These are phyloP conservation scores for Ulvella scutata DNA, from an alignment of 139 green algal genomes.

Conservation along the genomic window DNA sequence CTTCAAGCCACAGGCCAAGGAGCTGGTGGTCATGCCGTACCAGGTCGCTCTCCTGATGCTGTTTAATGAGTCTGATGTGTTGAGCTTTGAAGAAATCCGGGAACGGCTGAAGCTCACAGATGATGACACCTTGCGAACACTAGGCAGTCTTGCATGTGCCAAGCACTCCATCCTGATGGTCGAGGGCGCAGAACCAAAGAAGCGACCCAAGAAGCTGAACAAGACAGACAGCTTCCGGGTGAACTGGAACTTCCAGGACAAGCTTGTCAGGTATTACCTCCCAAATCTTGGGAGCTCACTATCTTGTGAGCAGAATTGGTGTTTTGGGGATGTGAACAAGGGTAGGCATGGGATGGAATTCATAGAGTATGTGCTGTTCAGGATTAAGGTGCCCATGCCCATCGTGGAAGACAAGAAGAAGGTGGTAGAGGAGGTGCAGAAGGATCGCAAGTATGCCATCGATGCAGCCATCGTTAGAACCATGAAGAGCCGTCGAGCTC, in stretches of 20 bases:
- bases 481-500: slow-evolving; percentile 83
- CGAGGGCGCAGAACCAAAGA: slow-evolving; percentile 38
- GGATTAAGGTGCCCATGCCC: slow-evolving; percentile 9
- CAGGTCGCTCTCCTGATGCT: slow-evolving; percentile 73
- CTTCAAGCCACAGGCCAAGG: slow-evolving; percentile 71
- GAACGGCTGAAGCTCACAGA: slow-evolving; percentile 45
- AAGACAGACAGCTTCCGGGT: slow-evolving; percentile 75
- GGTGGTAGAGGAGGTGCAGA: slow-evolving; percentile 92
- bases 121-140: slow-evolving; percentile 70
- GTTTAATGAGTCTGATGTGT: slow-evolving; percentile 69
- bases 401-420: slow-evolving; percentile 85
- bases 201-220: slow-evolving; percentile 71
- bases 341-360: neutral
- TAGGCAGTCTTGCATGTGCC: slow-evolving; percentile 74
- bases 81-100: slow-evolving; percentile 62
- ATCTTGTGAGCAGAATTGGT: neutral
- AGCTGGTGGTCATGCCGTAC: slow-evolving; percentile 54
- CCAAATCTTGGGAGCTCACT: neutral
- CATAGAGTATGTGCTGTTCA: neutral
- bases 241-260: slow-evolving; percentile 81
- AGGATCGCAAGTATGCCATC: slow-evolving; percentile 70
- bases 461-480: slow-evolving; percentile 77
- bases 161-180: slow-evolving; percentile 65
- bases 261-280: slow-evolving; percentile 26
- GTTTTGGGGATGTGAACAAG: neutral